These are phyloP conservation scores for Flaveria linearis DNA, from an alignment of 129 eudicot genomes.

Conservation along the genomic window DNA sequence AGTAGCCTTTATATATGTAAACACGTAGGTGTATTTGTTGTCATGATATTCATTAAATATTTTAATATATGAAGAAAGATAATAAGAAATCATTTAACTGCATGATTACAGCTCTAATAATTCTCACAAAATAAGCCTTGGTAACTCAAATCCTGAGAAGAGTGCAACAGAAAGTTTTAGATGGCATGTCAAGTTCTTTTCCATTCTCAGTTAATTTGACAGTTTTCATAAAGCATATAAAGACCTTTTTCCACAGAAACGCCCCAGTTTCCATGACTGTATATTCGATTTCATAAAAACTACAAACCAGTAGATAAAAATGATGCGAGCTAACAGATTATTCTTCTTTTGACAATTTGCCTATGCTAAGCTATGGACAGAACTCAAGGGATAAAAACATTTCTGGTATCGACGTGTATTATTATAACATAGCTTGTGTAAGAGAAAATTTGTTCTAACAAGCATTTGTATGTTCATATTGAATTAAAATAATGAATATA, in stretches of 20 bases:
- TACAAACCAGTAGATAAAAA: neutral
- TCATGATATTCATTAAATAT: constrained; percentile 15
- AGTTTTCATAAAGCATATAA: neutral
- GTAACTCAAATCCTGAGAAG: neutral
- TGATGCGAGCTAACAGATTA: neutral
- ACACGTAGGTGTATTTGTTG: neutral
- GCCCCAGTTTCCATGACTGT: neutral
- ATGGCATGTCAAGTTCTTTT: neutral
- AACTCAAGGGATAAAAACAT: neutral
- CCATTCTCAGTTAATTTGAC: neutral
- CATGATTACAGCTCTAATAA: constrained; percentile 6
- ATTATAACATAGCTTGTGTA: neutral
- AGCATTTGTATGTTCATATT: neutral
- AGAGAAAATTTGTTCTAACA: neutral
- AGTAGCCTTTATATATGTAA: too few species aligned
- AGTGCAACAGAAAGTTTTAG: constrained; percentile 1
- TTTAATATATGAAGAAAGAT: constrained; percentile 4
- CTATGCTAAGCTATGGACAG: constrained; percentile 11
- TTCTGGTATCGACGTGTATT: neutral
- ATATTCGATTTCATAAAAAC: neutral
- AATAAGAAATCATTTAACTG: neutral
- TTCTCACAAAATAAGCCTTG: neutral
- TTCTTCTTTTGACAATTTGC: constrained; percentile 22
- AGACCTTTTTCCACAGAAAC: neutral
- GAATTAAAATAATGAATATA: neutral